Conservation (phyloP, 305 asterid genomes). For the Galium porrigens region DNA sequence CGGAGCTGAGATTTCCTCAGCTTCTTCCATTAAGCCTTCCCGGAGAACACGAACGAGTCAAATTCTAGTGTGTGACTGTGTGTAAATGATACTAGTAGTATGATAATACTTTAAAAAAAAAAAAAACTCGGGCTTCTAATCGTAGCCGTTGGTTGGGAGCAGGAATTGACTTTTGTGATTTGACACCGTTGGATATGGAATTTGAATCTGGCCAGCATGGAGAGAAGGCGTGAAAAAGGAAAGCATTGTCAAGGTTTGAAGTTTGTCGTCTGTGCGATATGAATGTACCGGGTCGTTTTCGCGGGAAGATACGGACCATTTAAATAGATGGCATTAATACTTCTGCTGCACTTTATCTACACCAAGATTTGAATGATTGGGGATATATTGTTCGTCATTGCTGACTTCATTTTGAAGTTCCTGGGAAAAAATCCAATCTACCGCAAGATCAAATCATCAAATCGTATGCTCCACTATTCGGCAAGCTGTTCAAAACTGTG, state of each 20-base stretch:
- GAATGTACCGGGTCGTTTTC: slow-evolving; percentile 9
- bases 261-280: not conserved
- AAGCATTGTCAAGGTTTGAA: not conserved
- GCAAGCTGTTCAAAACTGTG: too few species aligned
- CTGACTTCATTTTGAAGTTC: not conserved
- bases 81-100: not conserved
- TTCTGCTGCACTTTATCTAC: not conserved
- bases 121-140: not conserved
- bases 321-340: not conserved
- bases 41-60: not conserved
- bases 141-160: not conserved
- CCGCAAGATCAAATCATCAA: too few species aligned
- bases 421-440: too few species aligned
- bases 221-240: not conserved
- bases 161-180: not conserved
- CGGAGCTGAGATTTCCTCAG: slow-evolving; percentile 45
- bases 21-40: not conserved
- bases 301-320: not conserved
- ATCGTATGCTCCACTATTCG: not conserved
- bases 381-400: not conserved
- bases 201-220: not conserved
- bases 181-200: not conserved
- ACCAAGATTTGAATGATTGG: not conserved
- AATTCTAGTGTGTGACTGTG: not conserved
- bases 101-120: not conserved